A percentile compares a stretch with the other conserved stretches of the same genome.
phyloP scores from a whole-genome alignment of 176 grass and related monocot genomes.

The Phoenix dactylifera region DNA sequence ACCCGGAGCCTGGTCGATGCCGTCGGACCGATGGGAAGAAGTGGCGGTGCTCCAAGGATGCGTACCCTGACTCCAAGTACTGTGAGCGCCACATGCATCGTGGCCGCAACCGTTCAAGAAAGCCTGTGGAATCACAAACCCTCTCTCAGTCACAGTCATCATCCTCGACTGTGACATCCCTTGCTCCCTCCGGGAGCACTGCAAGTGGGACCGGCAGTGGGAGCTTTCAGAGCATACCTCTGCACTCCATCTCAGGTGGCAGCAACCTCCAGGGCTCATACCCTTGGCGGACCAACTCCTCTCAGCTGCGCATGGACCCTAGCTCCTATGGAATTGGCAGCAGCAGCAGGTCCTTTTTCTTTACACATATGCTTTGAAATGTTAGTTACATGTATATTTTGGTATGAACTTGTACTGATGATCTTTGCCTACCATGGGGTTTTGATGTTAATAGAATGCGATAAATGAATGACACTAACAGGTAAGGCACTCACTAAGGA shows the following conservation, averaged over 20 bases:
- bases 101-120: slow-evolving; percentile 99
- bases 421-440: too few species aligned
- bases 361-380: not conserved
- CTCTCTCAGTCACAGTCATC: slow-evolving; percentile 38
- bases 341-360: slow-evolving; percentile 26
- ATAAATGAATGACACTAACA: too few species aligned
- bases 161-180: slow-evolving; percentile 41
- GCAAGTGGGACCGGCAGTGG: not conserved
- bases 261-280: slow-evolving; percentile 39
- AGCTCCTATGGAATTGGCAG: slow-evolving; percentile 25
- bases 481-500: too few species aligned
- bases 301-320: slow-evolving; percentile 41
- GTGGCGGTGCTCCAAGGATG: slow-evolving; percentile 99
- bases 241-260: slow-evolving; percentile 25
- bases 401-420: too few species aligned
- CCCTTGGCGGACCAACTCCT: slow-evolving; percentile 42
- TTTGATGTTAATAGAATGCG: too few species aligned
- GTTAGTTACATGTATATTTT: too few species aligned
- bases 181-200: slow-evolving; percentile 20
- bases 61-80: slow-evolving; percentile 96
- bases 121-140: slow-evolving; percentile 99
- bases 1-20: slow-evolving; percentile 93
- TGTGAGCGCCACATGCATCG: slow-evolving; percentile 99
- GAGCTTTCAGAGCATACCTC: slow-evolving; percentile 26
- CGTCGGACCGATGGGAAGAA: slow-evolving; percentile 97